Percentiles rank a stretch among this genome's conserved stretches.
Conservation (phyloP, 192 early-diverging fungal genomes). For the Backusella sp. region DNA sequence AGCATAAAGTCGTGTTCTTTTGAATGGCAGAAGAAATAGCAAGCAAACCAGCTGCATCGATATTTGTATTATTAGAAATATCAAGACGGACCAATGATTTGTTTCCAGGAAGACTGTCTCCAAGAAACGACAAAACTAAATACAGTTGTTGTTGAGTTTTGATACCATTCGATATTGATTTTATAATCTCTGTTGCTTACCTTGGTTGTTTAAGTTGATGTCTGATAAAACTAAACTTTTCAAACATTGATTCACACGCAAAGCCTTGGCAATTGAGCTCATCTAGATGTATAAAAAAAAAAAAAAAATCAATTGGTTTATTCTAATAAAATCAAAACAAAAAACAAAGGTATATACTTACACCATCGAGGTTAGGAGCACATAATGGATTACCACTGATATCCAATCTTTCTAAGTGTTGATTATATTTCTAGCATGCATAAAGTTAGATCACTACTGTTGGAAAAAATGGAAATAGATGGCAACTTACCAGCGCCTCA, state of each 20-base stretch:
- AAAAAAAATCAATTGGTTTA: background rate
- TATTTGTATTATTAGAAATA: constrained; percentile 73
- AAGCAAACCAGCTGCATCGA: constrained; percentile 81
- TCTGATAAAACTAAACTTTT: constrained; percentile 36
- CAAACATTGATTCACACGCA: constrained; percentile 47
- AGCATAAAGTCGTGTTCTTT: constrained; percentile 74
- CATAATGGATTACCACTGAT: constrained; percentile 41
- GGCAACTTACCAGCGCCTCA: constrained; percentile 48
- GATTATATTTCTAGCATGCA: constrained; percentile 47
- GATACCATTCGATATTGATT: background rate
- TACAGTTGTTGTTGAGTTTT: background rate
- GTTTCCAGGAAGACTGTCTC: constrained; percentile 81
- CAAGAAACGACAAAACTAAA: constrained; percentile 66
- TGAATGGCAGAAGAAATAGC: constrained; percentile 76
- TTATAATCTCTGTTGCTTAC: constrained; percentile 8
- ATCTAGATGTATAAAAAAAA: constrained; percentile 27
- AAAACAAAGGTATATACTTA: constrained; percentile 9
- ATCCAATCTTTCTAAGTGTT: constrained; percentile 41
- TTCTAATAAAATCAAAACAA: no score
- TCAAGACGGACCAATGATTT: constrained; percentile 69
- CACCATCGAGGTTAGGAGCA: constrained; percentile 33
- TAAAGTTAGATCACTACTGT: background rate
- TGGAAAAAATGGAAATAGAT: background rate
- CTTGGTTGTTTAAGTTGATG: constrained; percentile 16
- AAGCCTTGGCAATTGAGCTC: constrained; percentile 35